Base-by-base conservation (phyloP, 495 filamentous ascomycete genomes). In the Daldinia caldariorum region DNA sequence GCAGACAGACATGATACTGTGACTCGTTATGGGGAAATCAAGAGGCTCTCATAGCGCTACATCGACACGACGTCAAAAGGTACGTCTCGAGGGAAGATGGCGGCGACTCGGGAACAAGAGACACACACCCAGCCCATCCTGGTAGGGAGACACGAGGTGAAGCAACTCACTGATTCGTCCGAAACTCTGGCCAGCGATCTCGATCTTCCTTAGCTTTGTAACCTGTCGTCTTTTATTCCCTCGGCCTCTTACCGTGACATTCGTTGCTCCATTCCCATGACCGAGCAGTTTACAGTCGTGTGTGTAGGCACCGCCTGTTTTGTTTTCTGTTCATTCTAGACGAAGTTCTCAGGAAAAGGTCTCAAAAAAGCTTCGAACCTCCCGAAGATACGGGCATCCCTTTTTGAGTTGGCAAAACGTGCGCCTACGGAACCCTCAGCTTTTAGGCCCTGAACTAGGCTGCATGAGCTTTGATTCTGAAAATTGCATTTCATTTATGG, bases 131-230 rank as follows among this genome's bases (percentile, higher is more conserved):
- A 54, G 35, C 53, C 38, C 32, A 72, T 65, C 70, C 70, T 51
- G 57, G 70, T 61, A 65, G 29, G 61, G 65, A 69, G 70, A 72
- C 65, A 72, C 70, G 65, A 72, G 65, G 68, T 57, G 65, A 72
- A 69, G 70, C 70, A 72, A 62, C 65, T 61, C 70, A 69, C 70
- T 64, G 49, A 72, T 72, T 72, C 60, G 70, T 72, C 57, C 57
- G 61, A 55, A 67, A 51, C 65, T 49, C 61, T 61, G 61, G 38
- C 51, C 65, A 41, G 45, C 64, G 70, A 72, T 72, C 70, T 72
- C 70, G 70, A 72, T 72, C 70, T 61, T 50, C 56, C 58, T 55
- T 56, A 58, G 50, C 61, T 60, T 47, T 57, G 60, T 49, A 72
- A 65, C 69, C 47, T 45, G 58, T 67, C 34, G 14, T 29, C 55